Evolutionary conservation across 305 asterid genomes (phyloP), one percentile per base, ranked within the genome.

Genomic region (Plantago lanceolata): DNA sequence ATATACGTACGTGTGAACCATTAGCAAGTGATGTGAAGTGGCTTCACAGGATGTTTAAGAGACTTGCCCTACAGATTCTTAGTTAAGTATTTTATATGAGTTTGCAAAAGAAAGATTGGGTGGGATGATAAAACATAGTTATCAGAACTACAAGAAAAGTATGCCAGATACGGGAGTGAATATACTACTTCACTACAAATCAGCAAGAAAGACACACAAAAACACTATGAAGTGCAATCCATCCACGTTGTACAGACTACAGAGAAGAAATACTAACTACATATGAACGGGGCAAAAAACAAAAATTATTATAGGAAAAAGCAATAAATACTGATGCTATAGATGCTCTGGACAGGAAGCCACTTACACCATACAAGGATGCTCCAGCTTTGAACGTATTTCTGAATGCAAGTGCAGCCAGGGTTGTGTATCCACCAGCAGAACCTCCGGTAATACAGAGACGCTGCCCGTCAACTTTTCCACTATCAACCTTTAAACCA

Each of bases 381-480:
- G 95, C 85, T 60, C 97, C 97, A 51, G 97, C 99, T 82, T 82
- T 89, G 69, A 93, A 93, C 18, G 71, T 78, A 68, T 89, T 82
- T 67, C 79, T 78, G 79, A 93, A 93, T 64, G 96, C 97, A 72
- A 89, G 96, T 48, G 96, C 94, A 35, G 97, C 99, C 59, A 93
- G 70, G 67, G 99, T 90, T 61, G 99, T 93, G 83, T 87, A 93
- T 48, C 99, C 99, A 69, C 99, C 97, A 58, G 99, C 99, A 75
- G 99, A 90, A 63, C 99, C 96, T 66, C 97, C 97, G 8, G 94
- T 83, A 67, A 93, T 93, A 73, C 99, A 93, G 65, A 93, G 78
- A 62, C 96, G 80, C 68, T 83, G 81, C 17, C 89, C 84, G 56
- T 93, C 97, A 53, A 83, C 97, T 74, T 82, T 90, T 75, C 97